Base-by-base conservation (phyloP, 1,284 basidiomycete species). In the Moesziomyces sp. region DNA sequence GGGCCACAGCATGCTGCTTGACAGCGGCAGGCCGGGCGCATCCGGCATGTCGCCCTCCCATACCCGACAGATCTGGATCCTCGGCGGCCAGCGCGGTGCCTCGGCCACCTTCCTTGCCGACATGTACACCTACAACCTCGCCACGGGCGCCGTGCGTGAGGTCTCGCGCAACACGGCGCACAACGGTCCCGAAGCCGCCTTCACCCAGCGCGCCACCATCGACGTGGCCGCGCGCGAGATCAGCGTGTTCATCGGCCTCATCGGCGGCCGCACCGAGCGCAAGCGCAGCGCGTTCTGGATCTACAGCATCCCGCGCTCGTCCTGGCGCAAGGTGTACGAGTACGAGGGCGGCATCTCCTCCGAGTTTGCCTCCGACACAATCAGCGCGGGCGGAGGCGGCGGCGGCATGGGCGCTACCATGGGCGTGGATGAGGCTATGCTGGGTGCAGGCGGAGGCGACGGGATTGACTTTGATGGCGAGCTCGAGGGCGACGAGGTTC, bases 1-100 rank as follows among this genome's bases (percentile, higher is more conserved):
- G 3, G 84, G 84, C 1, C 84, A 85, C 67, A 79, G 78, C 40
- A 83, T 85, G 78, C 52, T 84, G 19, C 75, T 82, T 40, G 83
- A 85, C 52, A 48, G 73, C 10, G 52, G 66, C 43, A 56, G 66
- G 30, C 66, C 74, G 14, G 63, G 66, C n/a, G 56, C 63, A 0
- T 67, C 70, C 3, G 65, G 66, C 19, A 62, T 69, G n/a, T 69
- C 70, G 33, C 61, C 61, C 1, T 73, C 74, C 5, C 70, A 72
- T 40, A 68, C 61, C 14, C 68, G 76, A 3, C 76, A 74, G 28
- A 74, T 85, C n/a, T 82, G 81, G 72, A 76, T 85, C 49, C 59
- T 83, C 1, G 77, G 67, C 8, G 85, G 85, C 4, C 82, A 84
- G 50, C 73, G 85, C 7, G 76, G 76, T 48, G 60, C 62, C 13